Evolutionary conservation across 1,139 yeast genomes (phyloP).

Genomic region (Candida sp.): DNA sequence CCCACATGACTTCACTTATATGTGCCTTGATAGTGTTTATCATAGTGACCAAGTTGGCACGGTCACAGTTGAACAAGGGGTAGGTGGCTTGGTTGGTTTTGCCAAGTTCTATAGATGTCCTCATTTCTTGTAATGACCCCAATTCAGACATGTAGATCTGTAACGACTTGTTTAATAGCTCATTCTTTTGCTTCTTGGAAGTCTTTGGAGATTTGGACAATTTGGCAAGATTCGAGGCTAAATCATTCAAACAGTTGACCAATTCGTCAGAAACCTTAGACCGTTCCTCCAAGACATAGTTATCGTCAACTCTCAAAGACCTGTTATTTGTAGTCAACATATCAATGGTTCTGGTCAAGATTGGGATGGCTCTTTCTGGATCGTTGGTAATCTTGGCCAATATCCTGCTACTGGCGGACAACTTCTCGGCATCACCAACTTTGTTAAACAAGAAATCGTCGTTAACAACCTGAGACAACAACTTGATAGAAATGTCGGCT

Average conservation of each 20-base stretch:
- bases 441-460: slow-evolving; percentile 43
- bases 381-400: slow-evolving; percentile 33
- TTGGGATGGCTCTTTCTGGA: slow-evolving; percentile 30
- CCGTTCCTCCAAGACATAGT: slow-evolving; percentile 26
- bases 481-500: slow-evolving; percentile 31
- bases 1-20: slow-evolving; percentile 71
- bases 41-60: slow-evolving; percentile 30
- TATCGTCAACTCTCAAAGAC: slow-evolving; percentile 27
- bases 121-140: slow-evolving; percentile 26
- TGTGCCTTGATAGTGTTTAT: slow-evolving; percentile 55
- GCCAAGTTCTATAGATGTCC: slow-evolving; percentile 21
- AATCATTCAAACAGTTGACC: slow-evolving; percentile 33
- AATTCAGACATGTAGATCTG: slow-evolving; percentile 44
- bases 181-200: slow-evolving; percentile 17
- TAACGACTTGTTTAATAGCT: slow-evolving; percentile 27
- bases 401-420: slow-evolving; percentile 46
- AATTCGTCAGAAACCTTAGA: slow-evolving; percentile 46
- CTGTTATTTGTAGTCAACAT: slow-evolving; percentile 38
- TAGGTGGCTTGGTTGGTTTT: slow-evolving; percentile 30
- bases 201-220: slow-evolving; percentile 13
- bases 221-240: slow-evolving; percentile 38
- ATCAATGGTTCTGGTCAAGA: slow-evolving; percentile 44
- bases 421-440: slow-evolving; percentile 49
- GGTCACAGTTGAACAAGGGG: slow-evolving; percentile 43
- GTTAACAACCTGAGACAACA: slow-evolving; percentile 35